These are phyloP conservation scores for Aspergillus pseudoglaucus DNA, from an alignment of 2,329 filamentous ascomycete genomes.

Conservation along the genomic window DNA sequence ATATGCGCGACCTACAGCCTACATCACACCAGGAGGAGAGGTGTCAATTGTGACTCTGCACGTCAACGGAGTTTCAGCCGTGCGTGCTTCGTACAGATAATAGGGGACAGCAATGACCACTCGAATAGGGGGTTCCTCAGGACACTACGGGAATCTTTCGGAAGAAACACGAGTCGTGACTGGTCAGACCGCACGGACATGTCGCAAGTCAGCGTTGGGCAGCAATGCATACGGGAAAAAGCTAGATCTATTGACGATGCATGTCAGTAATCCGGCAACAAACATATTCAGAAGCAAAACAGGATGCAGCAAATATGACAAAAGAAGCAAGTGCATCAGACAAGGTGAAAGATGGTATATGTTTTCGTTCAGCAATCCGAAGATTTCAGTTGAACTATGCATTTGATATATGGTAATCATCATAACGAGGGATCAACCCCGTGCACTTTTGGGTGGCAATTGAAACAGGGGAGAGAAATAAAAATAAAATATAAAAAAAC, in stretches of 20 bases:
- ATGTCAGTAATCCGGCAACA: slow-evolving; percentile 10
- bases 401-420: slow-evolving; percentile 31
- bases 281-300: slow-evolving; percentile 1
- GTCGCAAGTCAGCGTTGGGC: slow-evolving; percentile 26
- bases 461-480: not conserved
- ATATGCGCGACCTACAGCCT: too few species aligned
- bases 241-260: not conserved
- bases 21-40: too few species aligned
- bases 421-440: slow-evolving; percentile 14
- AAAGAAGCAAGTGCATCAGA: slow-evolving; percentile 19
- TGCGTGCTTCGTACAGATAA: too few species aligned
- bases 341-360: slow-evolving; percentile 33
- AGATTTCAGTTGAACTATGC: slow-evolving; percentile 41
- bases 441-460: not conserved
- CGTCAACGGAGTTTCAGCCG: too few species aligned
- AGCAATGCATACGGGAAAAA: slow-evolving; percentile 20
- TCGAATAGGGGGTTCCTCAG: slow-evolving; percentile 1
- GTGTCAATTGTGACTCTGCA: too few species aligned
- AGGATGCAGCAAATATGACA: slow-evolving; percentile 7
- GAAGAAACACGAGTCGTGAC: not conserved
- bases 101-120: too few species aligned
- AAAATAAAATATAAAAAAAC: not conserved
- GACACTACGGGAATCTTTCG: not conserved
- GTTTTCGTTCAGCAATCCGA: slow-evolving; percentile 36
- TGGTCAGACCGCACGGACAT: not conserved